These are phyloP conservation scores for Aspergillus novoparasiticus DNA, from an alignment of 2,329 filamentous ascomycete species.

Conservation along the genomic window DNA sequence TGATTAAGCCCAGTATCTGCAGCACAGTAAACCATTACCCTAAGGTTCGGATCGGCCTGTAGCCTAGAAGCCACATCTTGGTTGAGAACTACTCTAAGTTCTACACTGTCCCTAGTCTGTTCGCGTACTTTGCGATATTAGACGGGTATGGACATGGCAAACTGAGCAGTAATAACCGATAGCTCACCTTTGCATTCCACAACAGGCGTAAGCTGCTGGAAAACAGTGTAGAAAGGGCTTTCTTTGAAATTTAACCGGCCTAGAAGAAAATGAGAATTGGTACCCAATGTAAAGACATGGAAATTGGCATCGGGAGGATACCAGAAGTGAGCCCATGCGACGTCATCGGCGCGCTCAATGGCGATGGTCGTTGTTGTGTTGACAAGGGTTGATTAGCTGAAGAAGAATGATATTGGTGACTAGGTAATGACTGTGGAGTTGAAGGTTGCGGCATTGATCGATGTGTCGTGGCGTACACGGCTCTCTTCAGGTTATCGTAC, in stretches of 20 bases:
- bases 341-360: constrained; percentile 34
- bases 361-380: constrained; percentile 30
- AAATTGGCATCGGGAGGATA: constrained; percentile 17
- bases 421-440: constrained; percentile 25
- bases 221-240: constrained; percentile 82
- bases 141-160: constrained; percentile 2
- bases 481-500: constrained; percentile 36
- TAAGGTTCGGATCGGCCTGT: constrained; percentile 61
- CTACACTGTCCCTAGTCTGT: constrained; percentile 59
- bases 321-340: constrained; percentile 32
- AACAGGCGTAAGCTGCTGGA: constrained; percentile 65
- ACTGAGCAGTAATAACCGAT: neutral
- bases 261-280: constrained; percentile 39
- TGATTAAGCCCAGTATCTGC: constrained; percentile 59
- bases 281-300: constrained; percentile 1
- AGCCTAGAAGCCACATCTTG: constrained; percentile 59
- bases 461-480: constrained; percentile 34
- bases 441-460: constrained; percentile 31
- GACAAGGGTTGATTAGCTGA: constrained; percentile 26
- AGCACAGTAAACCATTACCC: constrained; percentile 83
- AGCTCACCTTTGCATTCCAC: constrained; percentile 70
- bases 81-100: constrained; percentile 61
- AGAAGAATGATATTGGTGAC: constrained; percentile 30
- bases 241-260: constrained; percentile 63
- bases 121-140: constrained; percentile 55